Evolutionary conservation across 441 rosid genomes (phyloP).

Genomic region (Erodium texanum): DNA sequence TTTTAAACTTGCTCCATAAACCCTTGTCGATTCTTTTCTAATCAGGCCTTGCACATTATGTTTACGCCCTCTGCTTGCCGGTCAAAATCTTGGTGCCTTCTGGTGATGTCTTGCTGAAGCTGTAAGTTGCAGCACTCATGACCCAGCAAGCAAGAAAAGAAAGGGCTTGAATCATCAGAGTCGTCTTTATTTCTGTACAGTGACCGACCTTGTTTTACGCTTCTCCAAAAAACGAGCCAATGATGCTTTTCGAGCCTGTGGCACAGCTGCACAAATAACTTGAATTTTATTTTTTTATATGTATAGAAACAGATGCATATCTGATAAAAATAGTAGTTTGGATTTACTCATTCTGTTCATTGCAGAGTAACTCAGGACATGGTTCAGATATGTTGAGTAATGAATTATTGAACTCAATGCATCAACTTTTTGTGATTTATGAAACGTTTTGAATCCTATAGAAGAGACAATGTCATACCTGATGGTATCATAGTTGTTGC

Average conservation of each 20-base stretch:
- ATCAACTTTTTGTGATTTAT: too few relatives aligned
- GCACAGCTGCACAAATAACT: conserved; percentile 31
- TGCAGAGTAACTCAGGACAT: too few relatives aligned
- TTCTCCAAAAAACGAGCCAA: conserved; percentile 87
- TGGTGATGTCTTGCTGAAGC: conserved; percentile 28
- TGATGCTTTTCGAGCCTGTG: conserved; percentile 86
- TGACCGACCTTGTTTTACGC: conserved; percentile 71
- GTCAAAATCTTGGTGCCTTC: conserved; percentile 26
- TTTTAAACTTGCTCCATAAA: neutral
- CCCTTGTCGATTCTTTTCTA: neutral
- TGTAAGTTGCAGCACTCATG: conserved; percentile 48
- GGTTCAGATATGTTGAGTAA: too few relatives aligned
- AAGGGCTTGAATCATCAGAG: neutral
- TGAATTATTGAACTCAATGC: too few relatives aligned
- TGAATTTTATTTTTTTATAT: too few relatives aligned
- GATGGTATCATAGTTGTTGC: conserved; percentile 42
- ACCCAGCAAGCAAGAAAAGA: conserved; percentile 30
- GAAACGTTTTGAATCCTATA: too few relatives aligned
- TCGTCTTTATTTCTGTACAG: neutral
- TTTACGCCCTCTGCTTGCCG: neutral
- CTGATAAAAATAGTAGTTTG: too few relatives aligned
- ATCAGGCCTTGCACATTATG: neutral
- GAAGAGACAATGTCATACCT: conserved; percentile 27
- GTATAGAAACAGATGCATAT: neutral
- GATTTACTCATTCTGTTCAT: too few relatives aligned